Evolutionary conservation across 192 early-diverging fungal genomes (phyloP), one percentile per base, ranked within the genome.

Genomic region (Cladochytrium replicatum): DNA sequence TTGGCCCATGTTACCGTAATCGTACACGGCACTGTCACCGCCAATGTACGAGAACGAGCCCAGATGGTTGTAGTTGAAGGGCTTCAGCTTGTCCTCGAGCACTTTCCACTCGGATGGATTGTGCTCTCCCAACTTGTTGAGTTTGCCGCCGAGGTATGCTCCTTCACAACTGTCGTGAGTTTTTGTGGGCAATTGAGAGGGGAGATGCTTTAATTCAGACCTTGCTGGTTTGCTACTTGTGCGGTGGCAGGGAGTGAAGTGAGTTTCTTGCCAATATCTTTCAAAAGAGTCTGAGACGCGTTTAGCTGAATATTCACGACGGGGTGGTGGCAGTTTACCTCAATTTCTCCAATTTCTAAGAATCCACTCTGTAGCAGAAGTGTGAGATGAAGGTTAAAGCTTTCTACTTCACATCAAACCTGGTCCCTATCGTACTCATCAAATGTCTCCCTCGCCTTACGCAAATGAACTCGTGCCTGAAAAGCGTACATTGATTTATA

Each of bases 181-280:
- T n/a, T n/a, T n/a, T n/a, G n/a, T n/a, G n/a, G n/a, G n/a, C n/a
- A n/a, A 46, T 32, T 67, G 64, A 3, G 60, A 40, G 15, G 68
- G 63, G 1, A 69, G 63, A 46, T 68, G 62, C 8, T 8, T 6
- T n/a, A n/a, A n/a, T n/a, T n/a, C n/a, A n/a, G n/a, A n/a, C n/a
- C n/a, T 44, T 44, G 17, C 9, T 44, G 19, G 19, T 15, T 7
- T 24, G 37, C n/a, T 24, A 57, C 53, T 32, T 58, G 57, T 0
- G 68, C 68, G 8, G 68, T 71, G 0, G 68, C 60, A 2, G 68
- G 60, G 5, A 67, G 51, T 5, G 60, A 59, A 13, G 68, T 71
- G 7, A 66, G 43, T 27, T 64, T 58, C 25, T 54, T 56, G 45
- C 55, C 43, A n/a, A 57, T 37, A 13, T 63, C 58, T 15, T 57